Percentiles rank a stretch among this genome's conserved stretches.
phyloP scores from a whole-genome alignment of 2,329 filamentous ascomycete genomes.

The Neonectria punicea region DNA sequence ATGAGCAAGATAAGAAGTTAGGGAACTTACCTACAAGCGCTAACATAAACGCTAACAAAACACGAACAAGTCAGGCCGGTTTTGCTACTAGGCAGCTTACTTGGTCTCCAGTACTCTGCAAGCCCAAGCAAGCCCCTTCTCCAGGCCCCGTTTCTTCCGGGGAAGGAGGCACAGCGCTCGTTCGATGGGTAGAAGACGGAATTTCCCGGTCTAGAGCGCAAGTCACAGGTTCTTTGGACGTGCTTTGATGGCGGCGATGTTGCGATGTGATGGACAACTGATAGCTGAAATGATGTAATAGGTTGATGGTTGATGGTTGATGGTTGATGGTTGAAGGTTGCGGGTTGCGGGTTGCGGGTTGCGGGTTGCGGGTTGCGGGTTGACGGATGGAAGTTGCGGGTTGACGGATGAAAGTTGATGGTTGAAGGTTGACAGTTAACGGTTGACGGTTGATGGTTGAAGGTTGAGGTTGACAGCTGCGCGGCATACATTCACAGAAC shows the following conservation, averaged over 20 bases:
- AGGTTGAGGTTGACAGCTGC: too few relatives aligned
- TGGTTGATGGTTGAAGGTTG: neutral
- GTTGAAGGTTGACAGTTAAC: too few relatives aligned
- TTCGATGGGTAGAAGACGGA: slow-evolving; percentile 20
- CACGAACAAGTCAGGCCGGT: slow-evolving; percentile 5
- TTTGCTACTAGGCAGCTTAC: slow-evolving; percentile 11
- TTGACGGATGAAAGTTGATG: too few relatives aligned
- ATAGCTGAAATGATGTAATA: neutral
- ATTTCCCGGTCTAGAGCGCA: slow-evolving; percentile 11
- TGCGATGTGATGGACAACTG: neutral
- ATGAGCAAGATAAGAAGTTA: neutral
- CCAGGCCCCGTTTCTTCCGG: slow-evolving; percentile 18
- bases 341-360: too few relatives aligned
- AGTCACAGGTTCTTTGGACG: neutral
- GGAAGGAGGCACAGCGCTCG: slow-evolving; percentile 13
- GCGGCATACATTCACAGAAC: too few relatives aligned
- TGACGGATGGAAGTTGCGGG: too few relatives aligned
- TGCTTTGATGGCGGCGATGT: neutral
- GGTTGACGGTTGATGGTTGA: too few relatives aligned
- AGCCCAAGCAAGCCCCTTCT: slow-evolving; percentile 19
- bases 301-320: neutral
- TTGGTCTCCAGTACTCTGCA: slow-evolving; percentile 18
- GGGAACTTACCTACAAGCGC: neutral
- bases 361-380: too few relatives aligned
- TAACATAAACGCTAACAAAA: neutral